Conservation (phyloP, 805 yeast species). For the Teunomyces atbi region DNA sequence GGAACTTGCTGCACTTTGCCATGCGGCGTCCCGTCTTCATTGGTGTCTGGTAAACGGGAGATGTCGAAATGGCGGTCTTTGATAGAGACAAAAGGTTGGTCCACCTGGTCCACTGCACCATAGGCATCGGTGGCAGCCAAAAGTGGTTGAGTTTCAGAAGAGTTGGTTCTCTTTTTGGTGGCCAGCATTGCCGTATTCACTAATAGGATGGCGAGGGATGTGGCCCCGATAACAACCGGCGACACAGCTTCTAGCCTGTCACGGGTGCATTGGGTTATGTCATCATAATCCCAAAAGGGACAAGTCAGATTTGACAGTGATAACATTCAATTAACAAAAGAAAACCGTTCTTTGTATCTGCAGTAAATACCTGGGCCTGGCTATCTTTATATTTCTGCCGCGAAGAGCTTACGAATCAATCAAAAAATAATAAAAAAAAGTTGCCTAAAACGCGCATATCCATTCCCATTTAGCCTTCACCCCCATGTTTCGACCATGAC, state of each 20-base stretch:
- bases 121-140: conserved; percentile 31
- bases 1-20: conserved; percentile 49
- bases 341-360: background rate
- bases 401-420: background rate
- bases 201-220: conserved; percentile 26
- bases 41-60: conserved; percentile 49
- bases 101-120: conserved; percentile 22
- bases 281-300: conserved; percentile 58
- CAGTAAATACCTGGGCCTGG: background rate
- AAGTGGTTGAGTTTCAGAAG: conserved; percentile 30
- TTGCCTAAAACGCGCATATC: background rate
- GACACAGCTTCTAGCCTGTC: conserved; percentile 36
- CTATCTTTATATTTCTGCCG: background rate
- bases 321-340: background rate
- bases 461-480: background rate
- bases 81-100: conserved; percentile 22
- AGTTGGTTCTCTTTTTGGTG: conserved; percentile 4
- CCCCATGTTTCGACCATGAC: background rate
- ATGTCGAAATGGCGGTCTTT: conserved; percentile 68
- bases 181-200: conserved; percentile 18
- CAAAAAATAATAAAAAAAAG: background rate
- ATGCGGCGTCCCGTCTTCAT: conserved; percentile 61
- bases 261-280: conserved; percentile 54
- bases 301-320: conserved; percentile 10
- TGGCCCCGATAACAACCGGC: conserved; percentile 28